A percentile compares a stretch with the other conserved stretches of the same genome.
These are phyloP conservation scores for Trifolium dubium DNA, from an alignment of 306 rosid genomes.

Conservation along the genomic window DNA sequence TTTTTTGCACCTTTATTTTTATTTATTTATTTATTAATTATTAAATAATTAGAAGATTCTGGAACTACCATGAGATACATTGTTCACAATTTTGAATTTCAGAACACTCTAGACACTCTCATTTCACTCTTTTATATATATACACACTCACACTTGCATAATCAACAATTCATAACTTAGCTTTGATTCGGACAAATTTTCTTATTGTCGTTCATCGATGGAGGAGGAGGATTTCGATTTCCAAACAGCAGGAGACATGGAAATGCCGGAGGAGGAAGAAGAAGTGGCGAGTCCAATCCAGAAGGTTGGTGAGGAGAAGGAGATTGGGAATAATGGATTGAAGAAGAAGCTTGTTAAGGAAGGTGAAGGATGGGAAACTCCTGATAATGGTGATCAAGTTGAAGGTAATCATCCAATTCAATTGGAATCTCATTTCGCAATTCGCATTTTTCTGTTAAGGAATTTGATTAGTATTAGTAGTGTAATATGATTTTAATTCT, in stretches of 20 bases:
- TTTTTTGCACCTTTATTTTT: background rate
- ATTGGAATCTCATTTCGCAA: too few relatives aligned
- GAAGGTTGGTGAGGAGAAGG: conserved; percentile 83
- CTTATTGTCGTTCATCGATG: conserved; percentile 36
- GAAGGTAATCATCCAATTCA: conserved; percentile 52
- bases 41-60: conserved; percentile 27
- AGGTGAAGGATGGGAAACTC: conserved; percentile 82
- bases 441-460: background rate
- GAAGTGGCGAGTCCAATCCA: conserved; percentile 39
- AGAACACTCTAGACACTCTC: conserved; percentile 41
- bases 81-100: background rate
- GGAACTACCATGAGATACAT: conserved; percentile 31
- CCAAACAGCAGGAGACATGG: conserved; percentile 48
- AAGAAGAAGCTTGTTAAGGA: conserved; percentile 80
- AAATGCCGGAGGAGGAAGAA: conserved; percentile 47
- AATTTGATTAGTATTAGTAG: background rate
- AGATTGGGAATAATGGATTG: conserved; percentile 70
- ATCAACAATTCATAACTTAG: conserved; percentile 3
- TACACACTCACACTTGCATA: background rate
- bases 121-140: background rate
- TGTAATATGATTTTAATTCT: background rate
- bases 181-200: background rate
- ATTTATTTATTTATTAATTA: background rate
- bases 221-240: conserved; percentile 69
- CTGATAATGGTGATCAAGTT: conserved; percentile 72